Conservation (phyloP, 345 rosid species). For the Camelina neglecta region DNA sequence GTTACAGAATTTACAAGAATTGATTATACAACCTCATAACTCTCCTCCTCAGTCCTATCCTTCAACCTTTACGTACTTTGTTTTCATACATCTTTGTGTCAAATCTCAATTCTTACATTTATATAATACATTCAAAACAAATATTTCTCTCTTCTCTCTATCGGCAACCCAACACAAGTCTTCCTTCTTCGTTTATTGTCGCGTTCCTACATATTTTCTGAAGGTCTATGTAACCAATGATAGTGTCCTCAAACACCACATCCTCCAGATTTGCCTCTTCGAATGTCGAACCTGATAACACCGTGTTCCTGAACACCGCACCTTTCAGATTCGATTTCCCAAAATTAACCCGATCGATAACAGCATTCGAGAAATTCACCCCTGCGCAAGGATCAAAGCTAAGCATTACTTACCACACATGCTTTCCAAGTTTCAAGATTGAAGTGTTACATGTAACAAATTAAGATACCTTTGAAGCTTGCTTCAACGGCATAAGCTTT, state of each 20-base stretch:
- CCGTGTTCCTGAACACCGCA: constrained; percentile 77
- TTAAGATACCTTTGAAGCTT: constrained; percentile 77
- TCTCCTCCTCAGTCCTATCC: constrained; percentile 21
- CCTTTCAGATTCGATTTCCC: constrained; percentile 77
- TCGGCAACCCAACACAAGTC: constrained; percentile 47
- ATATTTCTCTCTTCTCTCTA: neutral
- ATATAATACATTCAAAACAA: neutral
- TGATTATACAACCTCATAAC: constrained; percentile 26
- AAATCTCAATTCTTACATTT: constrained; percentile 25
- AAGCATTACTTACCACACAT: constrained; percentile 9
- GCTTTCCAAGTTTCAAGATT: neutral
- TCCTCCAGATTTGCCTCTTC: constrained; percentile 68
- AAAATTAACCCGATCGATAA: constrained; percentile 83
- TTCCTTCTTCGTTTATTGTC: constrained; percentile 47
- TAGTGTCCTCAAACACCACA: constrained; percentile 51
- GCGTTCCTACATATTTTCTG: constrained; percentile 45
- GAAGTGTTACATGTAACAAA: neutral
- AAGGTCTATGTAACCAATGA: constrained; percentile 47
- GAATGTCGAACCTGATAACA: constrained; percentile 85
- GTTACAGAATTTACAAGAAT: constrained; percentile 34
- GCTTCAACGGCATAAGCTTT: constrained; percentile 98
- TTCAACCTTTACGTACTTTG: constrained; percentile 9
- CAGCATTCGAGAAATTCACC: constrained; percentile 82
- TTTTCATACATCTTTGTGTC: constrained; percentile 22
- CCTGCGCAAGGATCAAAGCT: constrained; percentile 54